Percentiles rank a stretch among this genome's conserved stretches.
Conservation (phyloP, 164 flowering plant species). For the Vitis riparia region DNA sequence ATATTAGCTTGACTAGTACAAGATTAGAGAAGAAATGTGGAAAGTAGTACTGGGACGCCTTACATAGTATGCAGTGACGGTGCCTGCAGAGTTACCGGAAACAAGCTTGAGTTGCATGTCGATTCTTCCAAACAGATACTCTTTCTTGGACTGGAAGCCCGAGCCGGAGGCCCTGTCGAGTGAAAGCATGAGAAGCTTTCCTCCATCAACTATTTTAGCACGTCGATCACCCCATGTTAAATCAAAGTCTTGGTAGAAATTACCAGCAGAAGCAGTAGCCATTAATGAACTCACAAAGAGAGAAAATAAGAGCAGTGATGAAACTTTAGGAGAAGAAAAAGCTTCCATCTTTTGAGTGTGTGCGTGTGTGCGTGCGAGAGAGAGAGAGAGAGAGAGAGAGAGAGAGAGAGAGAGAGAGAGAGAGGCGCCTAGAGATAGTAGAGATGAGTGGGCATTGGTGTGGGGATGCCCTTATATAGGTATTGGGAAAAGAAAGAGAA, state of each 20-base stretch:
- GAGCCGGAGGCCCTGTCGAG: constrained; percentile 19
- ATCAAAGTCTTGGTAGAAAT: neutral
- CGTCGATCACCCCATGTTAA: constrained; percentile 9
- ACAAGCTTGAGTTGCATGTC: constrained; percentile 27
- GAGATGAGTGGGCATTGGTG: neutral
- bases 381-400: too few species aligned
- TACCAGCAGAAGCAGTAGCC: neutral
- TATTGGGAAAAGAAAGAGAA: neutral
- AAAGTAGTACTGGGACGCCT: neutral
- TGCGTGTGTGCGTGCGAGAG: too few species aligned
- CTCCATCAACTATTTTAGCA: constrained; percentile 7
- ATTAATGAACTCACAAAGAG: neutral
- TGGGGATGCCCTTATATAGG: neutral
- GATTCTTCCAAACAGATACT: constrained; percentile 18
- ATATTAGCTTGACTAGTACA: neutral
- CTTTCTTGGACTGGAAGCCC: constrained; percentile 18
- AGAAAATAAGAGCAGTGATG: neutral
- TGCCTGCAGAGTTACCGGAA: constrained; percentile 26
- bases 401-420: too few species aligned
- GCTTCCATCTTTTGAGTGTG: neutral
- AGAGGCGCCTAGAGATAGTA: too few species aligned
- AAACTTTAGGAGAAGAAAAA: neutral
- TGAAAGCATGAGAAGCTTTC: constrained; percentile 11
- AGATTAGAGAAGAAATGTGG: neutral
- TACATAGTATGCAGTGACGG: constrained; percentile 28